phyloP scores from a whole-genome alignment of 768 basidiomycete genomes.

The Psilocybe tampanensis region DNA sequence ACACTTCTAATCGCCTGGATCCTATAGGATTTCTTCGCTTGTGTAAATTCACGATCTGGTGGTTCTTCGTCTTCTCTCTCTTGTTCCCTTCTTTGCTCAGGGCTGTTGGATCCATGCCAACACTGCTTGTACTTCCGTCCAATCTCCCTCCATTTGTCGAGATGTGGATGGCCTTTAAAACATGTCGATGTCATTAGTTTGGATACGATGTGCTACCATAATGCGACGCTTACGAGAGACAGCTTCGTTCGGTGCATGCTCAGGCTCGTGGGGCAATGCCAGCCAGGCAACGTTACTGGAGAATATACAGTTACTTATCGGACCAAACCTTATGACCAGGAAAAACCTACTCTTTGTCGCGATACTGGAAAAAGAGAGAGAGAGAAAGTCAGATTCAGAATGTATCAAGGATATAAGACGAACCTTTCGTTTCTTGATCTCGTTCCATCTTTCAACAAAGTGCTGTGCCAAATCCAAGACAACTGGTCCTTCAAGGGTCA shows the following conservation, averaged over 20 bases:
- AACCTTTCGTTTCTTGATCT: constrained; percentile 82
- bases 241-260: constrained; percentile 64
- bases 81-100: neutral
- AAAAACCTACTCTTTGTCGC: constrained; percentile 47
- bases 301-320: constrained; percentile 1
- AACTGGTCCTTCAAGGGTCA: constrained; percentile 78
- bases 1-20: constrained; percentile 88
- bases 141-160: constrained; percentile 56
- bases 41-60: constrained; percentile 28
- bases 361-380: constrained; percentile 34
- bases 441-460: constrained; percentile 92
- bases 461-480: constrained; percentile 94
- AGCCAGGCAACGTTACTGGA: constrained; percentile 64
- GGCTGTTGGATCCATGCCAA: constrained; percentile 46
- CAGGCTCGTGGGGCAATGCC: constrained; percentile 75
- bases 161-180: constrained; percentile 64
- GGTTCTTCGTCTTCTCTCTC: neutral
- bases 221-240: constrained; percentile 48
- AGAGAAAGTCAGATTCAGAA: neutral
- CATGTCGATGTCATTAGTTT: no score
- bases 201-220: no score
- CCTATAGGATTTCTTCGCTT: constrained; percentile 53
- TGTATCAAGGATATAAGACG: neutral
- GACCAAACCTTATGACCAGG: neutral
- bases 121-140: constrained; percentile 66